Percentiles rank a stretch among this genome's conserved stretches.
Evolutionary conservation across 2,329 filamentous ascomycete genomes (phyloP).

Genomic region (Taxawa tesnikishii): DNA sequence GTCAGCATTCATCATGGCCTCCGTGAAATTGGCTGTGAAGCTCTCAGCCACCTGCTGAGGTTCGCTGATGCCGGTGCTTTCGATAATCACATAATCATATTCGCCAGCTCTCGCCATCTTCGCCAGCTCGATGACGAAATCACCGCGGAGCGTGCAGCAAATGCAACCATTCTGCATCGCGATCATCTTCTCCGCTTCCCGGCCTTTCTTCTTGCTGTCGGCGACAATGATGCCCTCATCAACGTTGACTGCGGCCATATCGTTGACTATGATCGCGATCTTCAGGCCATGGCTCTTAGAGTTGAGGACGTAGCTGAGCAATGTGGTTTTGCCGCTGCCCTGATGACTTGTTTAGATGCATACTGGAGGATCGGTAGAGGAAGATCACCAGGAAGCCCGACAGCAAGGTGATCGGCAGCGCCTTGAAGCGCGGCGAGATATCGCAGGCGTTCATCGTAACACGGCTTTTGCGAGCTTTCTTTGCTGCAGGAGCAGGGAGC

Average conservation of each 20-base stretch:
- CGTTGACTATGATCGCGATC: constrained; percentile 63
- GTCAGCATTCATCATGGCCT: constrained; percentile 15
- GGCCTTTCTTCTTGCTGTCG: constrained; percentile 14
- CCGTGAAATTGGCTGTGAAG: constrained; percentile 45
- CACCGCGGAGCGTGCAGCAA: constrained; percentile 61
- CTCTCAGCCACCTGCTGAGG: constrained; percentile 65
- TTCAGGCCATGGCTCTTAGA: constrained; percentile 51
- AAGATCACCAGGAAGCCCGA: constrained; percentile 44
- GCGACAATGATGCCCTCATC: constrained; percentile 17
- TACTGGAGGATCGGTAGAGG: background rate
- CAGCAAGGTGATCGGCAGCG: constrained; percentile 47
- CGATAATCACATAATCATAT: constrained; percentile 61
- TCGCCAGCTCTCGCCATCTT: constrained; percentile 47
- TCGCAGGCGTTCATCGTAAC: constrained; percentile 3
- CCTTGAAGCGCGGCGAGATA: constrained; percentile 11
- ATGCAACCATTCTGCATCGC: constrained; percentile 47
- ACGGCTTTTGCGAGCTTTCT: constrained; percentile 3
- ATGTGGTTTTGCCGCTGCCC: constrained; percentile 60
- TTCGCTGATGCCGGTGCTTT: constrained; percentile 61
- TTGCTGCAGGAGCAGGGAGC: background rate
- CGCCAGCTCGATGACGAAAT: constrained; percentile 58
- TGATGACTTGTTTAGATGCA: constrained; percentile 15
- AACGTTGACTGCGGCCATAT: constrained; percentile 38
- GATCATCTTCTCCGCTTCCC: constrained; percentile 20
- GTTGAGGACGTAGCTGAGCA: constrained; percentile 55